Evolutionary conservation across 1,284 basidiomycete genomes (phyloP), one percentile per base, ranked within the genome.

Genomic region (Pseudozyma hubeiensis): DNA sequence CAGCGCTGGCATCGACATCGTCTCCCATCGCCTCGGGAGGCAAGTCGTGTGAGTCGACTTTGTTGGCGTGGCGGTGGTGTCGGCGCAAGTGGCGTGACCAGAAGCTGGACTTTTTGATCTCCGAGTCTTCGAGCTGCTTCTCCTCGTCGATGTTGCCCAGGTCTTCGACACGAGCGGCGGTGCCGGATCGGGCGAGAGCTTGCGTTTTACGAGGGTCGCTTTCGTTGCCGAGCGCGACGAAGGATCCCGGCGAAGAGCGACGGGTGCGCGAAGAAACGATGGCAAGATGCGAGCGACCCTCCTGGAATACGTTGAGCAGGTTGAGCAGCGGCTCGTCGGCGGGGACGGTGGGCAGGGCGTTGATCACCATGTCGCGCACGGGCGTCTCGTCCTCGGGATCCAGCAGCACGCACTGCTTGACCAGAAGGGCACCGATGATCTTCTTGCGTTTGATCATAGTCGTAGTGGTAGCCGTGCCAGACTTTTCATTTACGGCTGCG

Each of bases 281-380:
- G 33, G 94, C 94, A 88, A 96, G 93, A 82, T 96, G 93, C 44
- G 91, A 92, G 41, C 92, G 88, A 10, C 93, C 93, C 81, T 94
- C 93, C 84, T 95, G 93, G 85, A 96, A 96, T 66, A 88, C 91
- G 83, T 95, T 93, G 54, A 96, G 88, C 72, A 95, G 92, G 41
- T 92, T 91, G 19, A 95, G 88, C 5, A 96, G 87, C 19, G 93
- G 89, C 84, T 94, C 92, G 77, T 95, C 92, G 59, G 90, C 90
- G 1, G 93, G 91, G 1, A 95, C 92, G 46, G 91, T 91, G 0
- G 91, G 92, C 4, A 95, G 90, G 74, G 91, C 92, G 85, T 94
- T 94, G 65, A 83, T 81, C 31, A 81, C 65, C 77, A 84, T 75
- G 35, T 82, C 80, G 45, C 70, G 72, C 14, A 84, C 76, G 8